Evolutionary conservation across 1,139 yeast species (phyloP).

Genomic region (Candida mesenterica): DNA sequence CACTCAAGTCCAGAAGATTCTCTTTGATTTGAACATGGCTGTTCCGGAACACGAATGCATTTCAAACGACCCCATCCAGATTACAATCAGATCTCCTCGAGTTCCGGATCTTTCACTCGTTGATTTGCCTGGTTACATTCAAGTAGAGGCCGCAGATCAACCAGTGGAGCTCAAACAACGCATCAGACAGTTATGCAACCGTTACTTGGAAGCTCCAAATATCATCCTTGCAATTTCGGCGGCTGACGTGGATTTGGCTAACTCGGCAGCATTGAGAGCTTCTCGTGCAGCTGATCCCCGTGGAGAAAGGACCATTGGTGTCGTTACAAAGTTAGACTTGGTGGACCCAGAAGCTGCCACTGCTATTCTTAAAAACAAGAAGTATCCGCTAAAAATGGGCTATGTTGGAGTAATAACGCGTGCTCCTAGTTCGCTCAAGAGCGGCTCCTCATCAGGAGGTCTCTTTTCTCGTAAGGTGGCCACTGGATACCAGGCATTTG

Average conservation of each 20-base stretch:
- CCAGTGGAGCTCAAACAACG: conserved; percentile 79
- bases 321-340: conserved; percentile 87
- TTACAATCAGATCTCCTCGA: conserved; percentile 84
- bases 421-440: conserved; percentile 48
- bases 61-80: conserved; percentile 86
- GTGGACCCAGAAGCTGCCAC: conserved; percentile 77
- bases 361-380: conserved; percentile 65
- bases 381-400: conserved; percentile 91
- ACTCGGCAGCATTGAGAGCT: conserved; percentile 90
- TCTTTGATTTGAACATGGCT: conserved; percentile 86
- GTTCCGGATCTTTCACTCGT: conserved; percentile 94
- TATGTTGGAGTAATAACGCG: conserved; percentile 95
- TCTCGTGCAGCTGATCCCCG: conserved; percentile 90
- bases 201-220: conserved; percentile 86
- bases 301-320: conserved; percentile 95
- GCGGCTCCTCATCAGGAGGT: conserved; percentile 15
- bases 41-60: conserved; percentile 85
- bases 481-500: conserved; percentile 46
- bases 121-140: conserved; percentile 96
- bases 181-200: conserved; percentile 77
- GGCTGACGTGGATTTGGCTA: conserved; percentile 97
- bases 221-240: conserved; percentile 94
- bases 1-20: conserved; percentile 77
- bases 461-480: conserved; percentile 37
- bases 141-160: conserved; percentile 95